These are phyloP conservation scores for Marchantia paleacea DNA, from an alignment of 225 moss, liverwort and hornwort species.

Conservation along the genomic window DNA sequence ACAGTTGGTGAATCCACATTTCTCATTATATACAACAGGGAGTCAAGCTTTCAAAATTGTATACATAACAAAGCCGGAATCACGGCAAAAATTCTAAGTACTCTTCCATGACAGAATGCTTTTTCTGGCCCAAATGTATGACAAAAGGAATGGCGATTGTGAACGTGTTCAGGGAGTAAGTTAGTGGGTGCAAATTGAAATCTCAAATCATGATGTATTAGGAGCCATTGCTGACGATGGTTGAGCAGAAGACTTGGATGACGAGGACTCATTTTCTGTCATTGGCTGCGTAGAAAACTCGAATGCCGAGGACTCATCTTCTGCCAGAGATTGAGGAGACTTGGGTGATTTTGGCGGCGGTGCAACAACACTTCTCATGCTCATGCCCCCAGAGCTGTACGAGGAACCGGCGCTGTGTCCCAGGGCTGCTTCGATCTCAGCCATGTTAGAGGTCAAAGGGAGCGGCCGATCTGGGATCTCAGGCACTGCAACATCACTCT, in stretches of 20 bases:
- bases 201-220: neutral
- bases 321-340: neutral
- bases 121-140: neutral
- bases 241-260: neutral
- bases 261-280: neutral
- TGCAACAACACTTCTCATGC: neutral
- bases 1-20: neutral
- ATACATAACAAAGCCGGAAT: neutral
- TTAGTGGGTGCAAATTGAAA: neutral
- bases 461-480: constrained; percentile 66
- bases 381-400: constrained; percentile 16
- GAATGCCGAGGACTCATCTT: neutral
- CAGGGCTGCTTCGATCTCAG: constrained; percentile 20
- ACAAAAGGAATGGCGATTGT: neutral
- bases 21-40: neutral
- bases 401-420: constrained; percentile 6
- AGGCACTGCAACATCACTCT: constrained; percentile 44
- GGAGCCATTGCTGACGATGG: too few relatives aligned
- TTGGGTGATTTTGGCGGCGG: neutral
- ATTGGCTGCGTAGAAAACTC: neutral
- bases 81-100: neutral
- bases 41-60: neutral
- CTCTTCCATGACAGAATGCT: neutral
- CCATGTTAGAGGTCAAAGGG: constrained; percentile 48
- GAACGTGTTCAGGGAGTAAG: neutral